Conservation (phyloP, 208 protist genomes). For the Trichomonas vaginalis region DNA sequence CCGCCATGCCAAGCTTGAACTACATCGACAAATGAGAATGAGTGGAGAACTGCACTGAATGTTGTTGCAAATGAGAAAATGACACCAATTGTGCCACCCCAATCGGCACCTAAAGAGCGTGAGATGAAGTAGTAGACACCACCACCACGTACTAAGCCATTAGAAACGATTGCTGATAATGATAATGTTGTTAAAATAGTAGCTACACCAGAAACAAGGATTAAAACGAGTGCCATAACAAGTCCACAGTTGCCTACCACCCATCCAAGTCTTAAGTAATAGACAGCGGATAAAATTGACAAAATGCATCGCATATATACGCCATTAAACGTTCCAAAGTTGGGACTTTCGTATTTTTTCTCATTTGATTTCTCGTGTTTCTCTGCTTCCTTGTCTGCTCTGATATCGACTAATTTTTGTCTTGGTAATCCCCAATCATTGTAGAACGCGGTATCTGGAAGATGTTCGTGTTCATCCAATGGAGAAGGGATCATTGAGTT, state of each 20-base stretch:
- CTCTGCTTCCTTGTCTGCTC: too few relatives aligned
- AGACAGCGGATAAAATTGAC: neutral
- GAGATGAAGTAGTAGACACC: neutral
- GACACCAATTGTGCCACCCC: neutral
- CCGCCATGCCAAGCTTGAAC: neutral
- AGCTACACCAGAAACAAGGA: neutral
- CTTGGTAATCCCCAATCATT: too few relatives aligned
- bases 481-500: too few relatives aligned
- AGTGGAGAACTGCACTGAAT: neutral
- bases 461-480: too few relatives aligned
- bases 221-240: neutral
- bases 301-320: neutral
- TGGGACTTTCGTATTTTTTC: neutral
- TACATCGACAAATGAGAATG: neutral
- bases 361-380: too few relatives aligned
- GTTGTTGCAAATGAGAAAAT: conserved; percentile 2
- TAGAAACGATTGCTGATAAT: neutral
- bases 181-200: neutral
- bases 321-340: neutral
- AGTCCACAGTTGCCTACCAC: neutral
- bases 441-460: too few relatives aligned
- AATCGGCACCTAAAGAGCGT: neutral
- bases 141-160: neutral
- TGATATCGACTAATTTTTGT: too few relatives aligned
- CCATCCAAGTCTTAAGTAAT: neutral